A percentile compares a stretch with the other conserved stretches of the same genome.
Evolutionary conservation across 495 filamentous ascomycete genomes (phyloP).

Genomic region (Xylaria curta): DNA sequence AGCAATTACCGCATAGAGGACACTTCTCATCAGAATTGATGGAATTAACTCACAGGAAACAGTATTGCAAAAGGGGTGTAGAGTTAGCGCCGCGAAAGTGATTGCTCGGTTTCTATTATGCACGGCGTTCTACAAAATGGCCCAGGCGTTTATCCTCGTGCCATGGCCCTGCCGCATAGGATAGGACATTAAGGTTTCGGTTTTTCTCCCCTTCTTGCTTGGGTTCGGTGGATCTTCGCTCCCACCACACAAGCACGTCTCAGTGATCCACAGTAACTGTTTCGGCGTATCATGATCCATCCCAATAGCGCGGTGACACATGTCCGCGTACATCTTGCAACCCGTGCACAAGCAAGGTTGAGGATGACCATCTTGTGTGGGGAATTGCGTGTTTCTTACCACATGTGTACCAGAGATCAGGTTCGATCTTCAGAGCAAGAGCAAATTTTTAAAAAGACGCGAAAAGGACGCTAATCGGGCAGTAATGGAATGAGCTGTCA

Average conservation of each 20-base stretch:
- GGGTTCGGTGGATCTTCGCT: constrained; percentile 11
- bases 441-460: background rate
- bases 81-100: background rate
- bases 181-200: background rate
- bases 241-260: constrained; percentile 14
- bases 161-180: background rate
- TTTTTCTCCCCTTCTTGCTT: constrained; percentile 4
- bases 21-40: background rate
- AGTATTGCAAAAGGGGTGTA: background rate
- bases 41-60: background rate
- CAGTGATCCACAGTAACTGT: constrained; percentile 19
- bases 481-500: constrained; percentile 5
- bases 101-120: constrained; percentile 6
- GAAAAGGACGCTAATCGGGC: background rate
- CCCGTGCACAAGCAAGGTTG: constrained; percentile 8
- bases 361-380: constrained; percentile 2
- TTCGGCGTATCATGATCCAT: constrained; percentile 11
- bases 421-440: background rate
- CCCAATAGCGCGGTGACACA: constrained; percentile 25
- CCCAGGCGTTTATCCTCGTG: background rate
- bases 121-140: constrained; percentile 7
- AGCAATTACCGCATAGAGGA: constrained; percentile 13
- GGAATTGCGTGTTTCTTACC: constrained; percentile 15
- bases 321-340: constrained; percentile 13
- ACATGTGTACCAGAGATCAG: constrained; percentile 11